Evolutionary conservation across 179 eudicot species (phyloP).

Genomic region (Carnegiea gigantea): DNA sequence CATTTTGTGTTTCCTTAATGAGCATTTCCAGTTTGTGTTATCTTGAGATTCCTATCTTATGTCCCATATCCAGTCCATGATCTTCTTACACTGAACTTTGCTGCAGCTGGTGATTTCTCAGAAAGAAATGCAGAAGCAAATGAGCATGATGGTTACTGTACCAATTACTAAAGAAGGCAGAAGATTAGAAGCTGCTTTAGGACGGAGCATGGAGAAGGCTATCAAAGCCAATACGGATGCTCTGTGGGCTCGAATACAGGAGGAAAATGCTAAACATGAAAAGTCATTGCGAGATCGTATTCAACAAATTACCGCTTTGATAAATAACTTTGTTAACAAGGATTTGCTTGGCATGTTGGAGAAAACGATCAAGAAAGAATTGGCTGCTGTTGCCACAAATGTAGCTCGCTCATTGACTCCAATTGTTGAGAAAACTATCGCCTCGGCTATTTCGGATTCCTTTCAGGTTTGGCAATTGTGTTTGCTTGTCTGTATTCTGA

Average conservation of each 20-base stretch:
- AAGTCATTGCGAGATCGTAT: conserved; percentile 60
- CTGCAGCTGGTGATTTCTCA: conserved; percentile 53
- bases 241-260: conserved; percentile 87
- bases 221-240: conserved; percentile 79
- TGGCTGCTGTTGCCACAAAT: conserved; percentile 60
- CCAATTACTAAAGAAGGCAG: conserved; percentile 79
- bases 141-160: conserved; percentile 42
- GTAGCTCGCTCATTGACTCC: conserved; percentile 74
- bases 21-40: neutral
- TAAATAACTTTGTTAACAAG: conserved; percentile 58
- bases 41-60: conserved; percentile 8
- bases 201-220: conserved; percentile 71
- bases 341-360: conserved; percentile 63
- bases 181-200: conserved; percentile 75
- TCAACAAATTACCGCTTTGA: conserved; percentile 56
- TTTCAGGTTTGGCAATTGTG: conserved; percentile 63
- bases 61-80: neutral
- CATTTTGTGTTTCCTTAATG: conserved; percentile 7
- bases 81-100: conserved; percentile 1
- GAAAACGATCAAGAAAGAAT: conserved; percentile 78
- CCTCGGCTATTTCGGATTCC: conserved; percentile 63
- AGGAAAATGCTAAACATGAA: conserved; percentile 75
- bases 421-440: conserved; percentile 62
- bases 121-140: conserved; percentile 78
- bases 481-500: neutral